A percentile compares a stretch with the other conserved stretches of the same genome.
These are phyloP conservation scores for Pseudogymnoascus sp. DNA, from an alignment of 2,329 filamentous ascomycete genomes.

Conservation along the genomic window DNA sequence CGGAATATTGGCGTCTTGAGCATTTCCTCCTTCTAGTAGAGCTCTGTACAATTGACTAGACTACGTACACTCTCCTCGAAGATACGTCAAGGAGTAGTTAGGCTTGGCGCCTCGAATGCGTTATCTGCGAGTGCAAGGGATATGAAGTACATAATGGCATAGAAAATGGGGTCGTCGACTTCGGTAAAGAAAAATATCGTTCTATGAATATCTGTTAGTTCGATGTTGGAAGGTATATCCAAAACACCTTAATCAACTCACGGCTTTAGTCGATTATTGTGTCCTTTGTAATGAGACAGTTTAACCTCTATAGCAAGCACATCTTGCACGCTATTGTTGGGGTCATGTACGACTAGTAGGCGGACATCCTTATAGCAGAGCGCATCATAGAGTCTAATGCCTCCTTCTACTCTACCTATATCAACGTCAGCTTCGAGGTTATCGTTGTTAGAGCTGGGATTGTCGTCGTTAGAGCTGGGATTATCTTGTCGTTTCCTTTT, in stretches of 20 bases:
- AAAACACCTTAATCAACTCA: conserved; percentile 14
- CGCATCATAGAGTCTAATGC: background rate
- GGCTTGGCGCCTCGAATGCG: conserved; percentile 16
- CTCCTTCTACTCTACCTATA: background rate
- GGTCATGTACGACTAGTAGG: conserved; percentile 15
- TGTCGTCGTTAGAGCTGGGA: conserved; percentile 12
- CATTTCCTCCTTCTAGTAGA: conserved; percentile 9
- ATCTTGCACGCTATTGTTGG: conserved; percentile 11
- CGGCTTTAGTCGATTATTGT: conserved; percentile 17
- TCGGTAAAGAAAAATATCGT: conserved; percentile 21
- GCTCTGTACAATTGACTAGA: conserved; percentile 4
- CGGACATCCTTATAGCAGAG: conserved; percentile 15
- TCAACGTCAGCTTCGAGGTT: background rate
- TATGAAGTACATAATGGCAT: conserved; percentile 18
- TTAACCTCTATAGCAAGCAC: conserved; percentile 12
- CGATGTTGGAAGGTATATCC: background rate
- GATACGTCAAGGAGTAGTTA: conserved; percentile 15
- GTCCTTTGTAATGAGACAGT: conserved; percentile 18
- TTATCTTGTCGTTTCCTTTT: conserved; percentile 15
- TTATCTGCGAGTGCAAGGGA: conserved; percentile 16
- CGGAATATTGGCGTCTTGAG: conserved; percentile 12
- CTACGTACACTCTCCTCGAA: conserved; percentile 16
- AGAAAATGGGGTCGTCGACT: conserved; percentile 19
- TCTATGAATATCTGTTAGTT: conserved; percentile 14
- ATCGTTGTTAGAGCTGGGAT: conserved; percentile 12